phyloP scores from a whole-genome alignment of 2,329 filamentous ascomycete genomes.

The Canariomyces notabilis region DNA sequence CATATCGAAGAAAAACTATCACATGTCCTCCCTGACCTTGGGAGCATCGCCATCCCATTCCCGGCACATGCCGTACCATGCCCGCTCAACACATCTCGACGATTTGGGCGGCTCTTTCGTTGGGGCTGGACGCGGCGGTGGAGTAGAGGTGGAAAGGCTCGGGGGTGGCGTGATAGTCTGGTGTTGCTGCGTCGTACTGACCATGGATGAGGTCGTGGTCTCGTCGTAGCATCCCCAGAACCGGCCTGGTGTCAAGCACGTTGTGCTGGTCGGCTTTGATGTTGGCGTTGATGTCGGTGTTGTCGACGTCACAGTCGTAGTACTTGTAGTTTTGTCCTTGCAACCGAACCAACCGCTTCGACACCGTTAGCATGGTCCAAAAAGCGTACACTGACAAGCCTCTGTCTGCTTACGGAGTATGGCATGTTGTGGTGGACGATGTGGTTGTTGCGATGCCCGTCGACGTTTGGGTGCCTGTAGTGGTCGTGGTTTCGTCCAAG shows the following conservation, averaged over 20 bases:
- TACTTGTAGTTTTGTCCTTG: constrained; percentile 45
- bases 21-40: constrained; percentile 20
- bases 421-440: constrained; percentile 39
- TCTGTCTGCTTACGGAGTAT: constrained; percentile 37
- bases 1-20: constrained; percentile 7
- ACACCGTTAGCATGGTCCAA: constrained; percentile 43
- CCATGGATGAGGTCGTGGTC: constrained; percentile 25
- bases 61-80: constrained; percentile 23
- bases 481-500: constrained; percentile 58
- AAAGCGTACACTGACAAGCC: background rate
- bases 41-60: constrained; percentile 16
- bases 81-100: constrained; percentile 14
- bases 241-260: constrained; percentile 48
- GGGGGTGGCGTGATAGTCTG: constrained; percentile 26
- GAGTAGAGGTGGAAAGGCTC: constrained; percentile 28
- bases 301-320: constrained; percentile 28
- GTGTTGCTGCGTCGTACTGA: constrained; percentile 21
- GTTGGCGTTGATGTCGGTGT: constrained; percentile 31
- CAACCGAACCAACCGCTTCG: constrained; percentile 59
- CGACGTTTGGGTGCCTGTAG: constrained; percentile 36
- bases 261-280: constrained; percentile 30
- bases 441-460: constrained; percentile 41
- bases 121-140: constrained; percentile 25
- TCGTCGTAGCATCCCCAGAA: constrained; percentile 53
- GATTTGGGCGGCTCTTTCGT: constrained; percentile 13